These are phyloP conservation scores for Dactylella cylindrospora DNA, from an alignment of 2,329 filamentous ascomycete species.

Conservation along the genomic window DNA sequence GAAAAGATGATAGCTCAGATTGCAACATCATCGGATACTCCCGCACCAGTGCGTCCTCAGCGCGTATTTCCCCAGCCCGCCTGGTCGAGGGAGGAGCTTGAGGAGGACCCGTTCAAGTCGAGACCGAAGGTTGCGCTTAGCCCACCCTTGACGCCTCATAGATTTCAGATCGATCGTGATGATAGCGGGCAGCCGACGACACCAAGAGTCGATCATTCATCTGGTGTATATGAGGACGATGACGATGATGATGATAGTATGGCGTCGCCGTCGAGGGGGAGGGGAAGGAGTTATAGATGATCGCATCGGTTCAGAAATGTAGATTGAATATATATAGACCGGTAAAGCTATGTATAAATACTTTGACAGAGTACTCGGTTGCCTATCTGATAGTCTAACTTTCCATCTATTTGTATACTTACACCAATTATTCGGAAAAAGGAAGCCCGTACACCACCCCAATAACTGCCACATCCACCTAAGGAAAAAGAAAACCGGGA, in stretches of 20 bases:
- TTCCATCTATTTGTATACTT: too few relatives aligned
- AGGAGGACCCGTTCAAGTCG: constrained; percentile 49
- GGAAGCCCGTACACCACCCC: too few relatives aligned
- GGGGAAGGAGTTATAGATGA: constrained; percentile 27
- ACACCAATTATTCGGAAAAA: too few relatives aligned
- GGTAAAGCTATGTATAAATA: too few relatives aligned
- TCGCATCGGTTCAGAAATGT: neutral
- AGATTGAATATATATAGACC: too few relatives aligned
- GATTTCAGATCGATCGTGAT: neutral
- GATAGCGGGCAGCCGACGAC: constrained; percentile 6
- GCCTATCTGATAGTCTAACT: too few relatives aligned
- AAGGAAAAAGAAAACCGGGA: neutral
- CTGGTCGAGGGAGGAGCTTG: constrained; percentile 42
- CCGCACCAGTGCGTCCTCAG: constrained; percentile 20
- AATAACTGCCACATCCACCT: too few relatives aligned
- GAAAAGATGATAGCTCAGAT: constrained; percentile 44
- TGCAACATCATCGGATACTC: constrained; percentile 39
- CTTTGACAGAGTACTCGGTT: too few relatives aligned
- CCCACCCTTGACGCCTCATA: constrained; percentile 45
- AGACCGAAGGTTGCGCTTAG: constrained; percentile 48
- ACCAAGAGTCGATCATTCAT: constrained; percentile 17
- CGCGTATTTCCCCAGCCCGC: constrained; percentile 21
- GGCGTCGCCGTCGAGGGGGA: constrained; percentile 32
- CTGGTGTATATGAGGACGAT: constrained; percentile 8
- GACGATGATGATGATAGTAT: constrained; percentile 27